phyloP scores from a whole-genome alignment of 83 land plant species.

The Larix sibirica region DNA sequence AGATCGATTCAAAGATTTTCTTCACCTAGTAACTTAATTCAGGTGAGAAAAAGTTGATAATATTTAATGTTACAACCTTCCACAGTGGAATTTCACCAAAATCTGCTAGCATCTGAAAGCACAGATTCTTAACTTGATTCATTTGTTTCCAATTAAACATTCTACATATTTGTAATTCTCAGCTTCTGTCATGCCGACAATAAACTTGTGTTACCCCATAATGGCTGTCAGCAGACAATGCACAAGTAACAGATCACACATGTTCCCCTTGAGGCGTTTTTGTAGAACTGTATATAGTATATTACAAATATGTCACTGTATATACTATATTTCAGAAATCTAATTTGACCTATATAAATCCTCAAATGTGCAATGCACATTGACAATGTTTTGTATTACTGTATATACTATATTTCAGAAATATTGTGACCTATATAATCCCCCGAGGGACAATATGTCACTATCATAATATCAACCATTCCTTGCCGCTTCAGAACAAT shows the following conservation, averaged over 20 bases:
- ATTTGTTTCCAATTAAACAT: not conserved
- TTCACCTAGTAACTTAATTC: not conserved
- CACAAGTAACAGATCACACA: not conserved
- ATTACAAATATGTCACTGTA: too few species aligned
- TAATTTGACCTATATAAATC: not conserved
- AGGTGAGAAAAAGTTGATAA: not conserved
- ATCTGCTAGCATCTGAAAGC: not conserved
- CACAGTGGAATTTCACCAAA: not conserved
- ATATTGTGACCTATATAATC: not conserved
- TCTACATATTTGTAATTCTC: not conserved
- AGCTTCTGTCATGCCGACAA: not conserved
- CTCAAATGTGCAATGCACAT: too few species aligned
- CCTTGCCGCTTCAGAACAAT: not conserved
- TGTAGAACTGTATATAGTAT: not conserved
- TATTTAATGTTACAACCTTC: not conserved
- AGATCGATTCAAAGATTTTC: not conserved
- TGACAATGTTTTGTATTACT: not conserved
- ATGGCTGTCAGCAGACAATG: not conserved
- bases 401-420: not conserved
- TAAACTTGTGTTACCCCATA: not conserved
- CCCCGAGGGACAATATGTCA: not conserved
- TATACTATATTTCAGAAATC: not conserved
- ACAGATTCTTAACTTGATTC: not conserved
- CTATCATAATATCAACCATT: not conserved
- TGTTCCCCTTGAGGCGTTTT: not conserved